phyloP scores from a whole-genome alignment of 768 basidiomycete genomes.

The Wakefieldia striispora region DNA sequence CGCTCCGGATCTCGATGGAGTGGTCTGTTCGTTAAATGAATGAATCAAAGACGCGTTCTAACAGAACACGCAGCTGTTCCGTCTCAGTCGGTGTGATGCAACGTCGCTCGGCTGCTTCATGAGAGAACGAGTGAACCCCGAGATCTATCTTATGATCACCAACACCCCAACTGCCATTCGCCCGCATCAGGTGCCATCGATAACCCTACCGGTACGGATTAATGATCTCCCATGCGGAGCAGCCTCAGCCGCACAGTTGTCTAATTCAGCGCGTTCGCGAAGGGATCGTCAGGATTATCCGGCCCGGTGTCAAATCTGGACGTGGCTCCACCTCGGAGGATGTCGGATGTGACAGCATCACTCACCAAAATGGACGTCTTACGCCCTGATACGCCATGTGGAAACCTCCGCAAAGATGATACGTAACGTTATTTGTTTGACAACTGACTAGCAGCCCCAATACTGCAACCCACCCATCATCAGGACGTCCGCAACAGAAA shows the following conservation, averaged over 20 bases:
- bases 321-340: constrained; percentile 19
- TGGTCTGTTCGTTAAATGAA: constrained; percentile 16
- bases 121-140: constrained; percentile 5
- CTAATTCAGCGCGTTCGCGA: constrained; percentile 25
- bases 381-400: constrained; percentile 28
- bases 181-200: constrained; percentile 20
- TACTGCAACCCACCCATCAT: no score
- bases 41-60: constrained; percentile 19
- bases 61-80: constrained; percentile 16
- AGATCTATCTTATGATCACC: constrained; percentile 17
- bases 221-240: constrained; percentile 24
- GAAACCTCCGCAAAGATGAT: constrained; percentile 3
- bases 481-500: background rate
- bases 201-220: constrained; percentile 21
- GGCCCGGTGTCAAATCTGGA: constrained; percentile 21
- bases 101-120: constrained; percentile 5
- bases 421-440: constrained; percentile 13
- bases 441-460: background rate
- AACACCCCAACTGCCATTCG: constrained; percentile 10
- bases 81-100: constrained; percentile 23
- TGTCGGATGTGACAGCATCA: constrained; percentile 25
- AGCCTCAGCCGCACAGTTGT: constrained; percentile 15
- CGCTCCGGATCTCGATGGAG: constrained; percentile 19
- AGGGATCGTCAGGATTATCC: constrained; percentile 33
- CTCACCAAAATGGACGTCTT: constrained; percentile 12